These are phyloP conservation scores for Suhomyces prunicola DNA, from an alignment of 805 yeast genomes.

Conservation along the genomic window DNA sequence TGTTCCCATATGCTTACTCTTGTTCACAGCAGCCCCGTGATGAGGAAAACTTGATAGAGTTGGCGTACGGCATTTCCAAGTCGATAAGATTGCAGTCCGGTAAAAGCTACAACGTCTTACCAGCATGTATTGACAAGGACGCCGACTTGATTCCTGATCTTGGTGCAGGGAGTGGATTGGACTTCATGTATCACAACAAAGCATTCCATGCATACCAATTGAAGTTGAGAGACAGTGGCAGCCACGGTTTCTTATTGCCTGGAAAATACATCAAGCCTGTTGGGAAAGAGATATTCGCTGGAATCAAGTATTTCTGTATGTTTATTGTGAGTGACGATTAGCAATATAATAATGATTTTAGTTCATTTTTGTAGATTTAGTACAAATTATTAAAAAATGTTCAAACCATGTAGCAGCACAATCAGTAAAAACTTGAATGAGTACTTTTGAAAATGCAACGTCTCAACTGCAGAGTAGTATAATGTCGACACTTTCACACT, in stretches of 20 bases:
- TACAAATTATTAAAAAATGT: neutral
- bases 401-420: too few relatives aligned
- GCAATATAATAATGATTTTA: neutral
- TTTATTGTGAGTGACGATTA: slow-evolving; percentile 22
- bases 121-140: slow-evolving; percentile 79
- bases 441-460: neutral
- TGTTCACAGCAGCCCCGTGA: slow-evolving; percentile 74
- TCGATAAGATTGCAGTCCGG: slow-evolving; percentile 65
- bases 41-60: slow-evolving; percentile 73
- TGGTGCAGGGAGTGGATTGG: slow-evolving; percentile 79
- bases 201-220: slow-evolving; percentile 85
- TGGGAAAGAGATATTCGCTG: slow-evolving; percentile 69
- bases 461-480: neutral
- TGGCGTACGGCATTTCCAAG: slow-evolving; percentile 77
- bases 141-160: slow-evolving; percentile 68
- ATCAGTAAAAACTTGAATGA: neutral
- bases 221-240: slow-evolving; percentile 77
- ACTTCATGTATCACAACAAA: slow-evolving; percentile 77
- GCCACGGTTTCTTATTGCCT: slow-evolving; percentile 80
- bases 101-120: slow-evolving; percentile 61
- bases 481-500: too few relatives aligned
- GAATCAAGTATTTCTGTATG: slow-evolving; percentile 58
- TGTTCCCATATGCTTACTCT: slow-evolving; percentile 80
- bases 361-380: neutral
- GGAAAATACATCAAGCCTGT: slow-evolving; percentile 67